phyloP scores from a whole-genome alignment of 306 rosid species.

The Lathyrus sativus region DNA sequence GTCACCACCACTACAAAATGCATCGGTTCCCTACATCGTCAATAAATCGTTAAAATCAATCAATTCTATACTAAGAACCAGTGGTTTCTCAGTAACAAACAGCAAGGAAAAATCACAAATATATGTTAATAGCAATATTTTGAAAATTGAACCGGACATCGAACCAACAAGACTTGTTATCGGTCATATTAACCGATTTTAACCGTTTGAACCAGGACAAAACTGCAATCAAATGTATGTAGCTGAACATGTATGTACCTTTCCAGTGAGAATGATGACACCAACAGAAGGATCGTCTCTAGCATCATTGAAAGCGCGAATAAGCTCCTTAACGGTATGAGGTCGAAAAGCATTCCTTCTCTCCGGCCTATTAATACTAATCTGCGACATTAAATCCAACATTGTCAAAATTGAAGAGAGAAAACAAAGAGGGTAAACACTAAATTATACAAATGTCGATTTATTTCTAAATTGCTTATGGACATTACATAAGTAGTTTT shows the following conservation, averaged over 20 bases:
- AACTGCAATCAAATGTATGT: not conserved
- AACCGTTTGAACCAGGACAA: not conserved
- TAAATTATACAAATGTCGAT: no score
- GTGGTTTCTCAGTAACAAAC: not conserved
- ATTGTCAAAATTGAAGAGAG: not conserved
- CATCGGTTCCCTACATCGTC: constrained; percentile 67
- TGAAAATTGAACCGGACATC: not conserved
- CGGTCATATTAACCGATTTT: not conserved
- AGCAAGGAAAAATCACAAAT: not conserved
- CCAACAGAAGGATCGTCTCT: constrained; percentile 81
- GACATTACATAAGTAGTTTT: no score
- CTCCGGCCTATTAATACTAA: constrained; percentile 74
- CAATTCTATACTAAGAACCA: not conserved
- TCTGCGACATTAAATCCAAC: constrained; percentile 44
- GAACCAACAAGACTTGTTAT: not conserved
- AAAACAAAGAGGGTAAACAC: not conserved
- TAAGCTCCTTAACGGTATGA: constrained; percentile 75
- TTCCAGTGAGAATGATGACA: constrained; percentile 78
- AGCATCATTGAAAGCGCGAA: constrained; percentile 74
- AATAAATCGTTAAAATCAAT: constrained; percentile 10
- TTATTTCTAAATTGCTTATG: no score
- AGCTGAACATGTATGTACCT: constrained; percentile 40
- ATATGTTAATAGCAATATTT: not conserved
- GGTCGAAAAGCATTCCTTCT: constrained; percentile 87
- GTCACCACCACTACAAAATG: constrained; percentile 93